Percentiles rank a stretch among this genome's conserved stretches.
These are phyloP conservation scores for Dionaea muscipula DNA, from an alignment of 179 eudicot species.

Conservation along the genomic window DNA sequence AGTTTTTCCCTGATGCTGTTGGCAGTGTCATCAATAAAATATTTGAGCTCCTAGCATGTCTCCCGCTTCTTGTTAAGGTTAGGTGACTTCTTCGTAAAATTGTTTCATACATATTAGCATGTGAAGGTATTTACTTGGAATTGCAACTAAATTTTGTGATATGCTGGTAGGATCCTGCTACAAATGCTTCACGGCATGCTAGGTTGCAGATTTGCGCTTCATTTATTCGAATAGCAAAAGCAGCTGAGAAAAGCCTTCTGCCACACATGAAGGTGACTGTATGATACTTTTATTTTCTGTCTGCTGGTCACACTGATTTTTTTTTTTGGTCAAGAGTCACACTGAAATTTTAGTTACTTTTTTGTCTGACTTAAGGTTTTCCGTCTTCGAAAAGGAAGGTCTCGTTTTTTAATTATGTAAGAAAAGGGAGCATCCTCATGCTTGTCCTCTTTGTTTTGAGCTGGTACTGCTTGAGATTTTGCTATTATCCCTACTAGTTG, in stretches of 20 bases:
- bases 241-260: slow-evolving; percentile 70
- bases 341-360: background rate
- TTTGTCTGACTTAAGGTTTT: too few species aligned
- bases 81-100: background rate
- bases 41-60: slow-evolving; percentile 55
- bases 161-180: slow-evolving; percentile 73
- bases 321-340: too few species aligned
- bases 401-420: too few species aligned
- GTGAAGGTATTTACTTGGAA: slow-evolving; percentile 4
- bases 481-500: too few species aligned
- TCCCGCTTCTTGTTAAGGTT: slow-evolving; percentile 2
- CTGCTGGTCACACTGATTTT: background rate
- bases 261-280: slow-evolving; percentile 93
- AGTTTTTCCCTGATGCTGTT: slow-evolving; percentile 70
- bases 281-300: background rate
- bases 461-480: too few species aligned
- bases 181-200: slow-evolving; percentile 81
- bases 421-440: too few species aligned
- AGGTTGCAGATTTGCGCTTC: slow-evolving; percentile 94
- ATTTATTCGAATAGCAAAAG: slow-evolving; percentile 89
- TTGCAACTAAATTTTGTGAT: slow-evolving; percentile 5
- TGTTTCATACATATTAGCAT: background rate
- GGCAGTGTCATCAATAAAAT: slow-evolving; percentile 81
- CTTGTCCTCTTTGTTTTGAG: too few species aligned
- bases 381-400: too few species aligned